Evolutionary conservation across 139 green algal species (phyloP).

Genomic region (Eudorina sp.): DNA sequence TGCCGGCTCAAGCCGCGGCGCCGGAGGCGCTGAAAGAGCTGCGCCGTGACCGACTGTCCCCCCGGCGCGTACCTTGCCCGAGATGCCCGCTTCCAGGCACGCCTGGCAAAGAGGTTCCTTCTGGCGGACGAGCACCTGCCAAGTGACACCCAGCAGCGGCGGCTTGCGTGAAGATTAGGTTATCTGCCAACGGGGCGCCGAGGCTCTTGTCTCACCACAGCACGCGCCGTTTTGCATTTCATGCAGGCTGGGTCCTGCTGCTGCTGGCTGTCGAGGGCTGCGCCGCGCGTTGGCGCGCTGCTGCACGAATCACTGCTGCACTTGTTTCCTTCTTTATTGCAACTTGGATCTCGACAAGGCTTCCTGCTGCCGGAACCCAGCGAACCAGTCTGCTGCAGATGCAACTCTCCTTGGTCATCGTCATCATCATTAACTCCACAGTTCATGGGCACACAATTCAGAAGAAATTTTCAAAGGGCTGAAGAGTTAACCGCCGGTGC

Average conservation of each 20-base stretch:
- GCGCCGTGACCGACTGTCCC: no score
- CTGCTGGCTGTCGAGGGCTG: no score
- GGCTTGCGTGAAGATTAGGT: not conserved
- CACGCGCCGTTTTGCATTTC: conserved; percentile 56
- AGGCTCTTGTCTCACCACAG: conserved; percentile 30
- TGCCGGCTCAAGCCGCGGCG: no score
- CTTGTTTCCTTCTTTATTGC: no score
- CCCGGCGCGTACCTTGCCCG: conserved; percentile 54
- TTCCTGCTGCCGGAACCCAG: not conserved
- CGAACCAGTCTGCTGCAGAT: no score
- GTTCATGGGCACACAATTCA: conserved; percentile 8
- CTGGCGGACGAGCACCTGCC: conserved; percentile 65
- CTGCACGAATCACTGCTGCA: not conserved
- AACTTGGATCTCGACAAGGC: not conserved
- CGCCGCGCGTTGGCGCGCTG: not conserved
- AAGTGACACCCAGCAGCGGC: not conserved
- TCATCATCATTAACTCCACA: conserved; percentile 25
- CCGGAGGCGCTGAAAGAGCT: no score
- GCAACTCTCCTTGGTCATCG: no score
- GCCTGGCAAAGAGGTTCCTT: conserved; percentile 69
- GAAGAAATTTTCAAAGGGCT: not conserved
- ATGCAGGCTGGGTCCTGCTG: conserved; percentile 39
- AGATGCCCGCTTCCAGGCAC: conserved; percentile 66
- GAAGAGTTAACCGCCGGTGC: no score
- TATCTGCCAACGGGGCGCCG: not conserved